phyloP scores from a whole-genome alignment of 768 basidiomycete genomes.

The Tylopilus sp. region DNA sequence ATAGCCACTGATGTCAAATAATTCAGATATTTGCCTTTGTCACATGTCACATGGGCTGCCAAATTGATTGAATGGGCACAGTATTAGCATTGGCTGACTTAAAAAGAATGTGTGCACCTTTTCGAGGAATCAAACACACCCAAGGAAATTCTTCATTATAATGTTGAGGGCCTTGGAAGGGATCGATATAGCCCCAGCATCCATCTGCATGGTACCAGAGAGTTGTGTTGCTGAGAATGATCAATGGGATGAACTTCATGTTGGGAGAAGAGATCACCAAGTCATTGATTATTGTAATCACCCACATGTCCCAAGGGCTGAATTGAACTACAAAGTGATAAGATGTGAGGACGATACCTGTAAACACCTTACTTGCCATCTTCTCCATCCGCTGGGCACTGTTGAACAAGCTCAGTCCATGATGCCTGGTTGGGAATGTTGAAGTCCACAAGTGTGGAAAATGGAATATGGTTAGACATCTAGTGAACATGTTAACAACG shows the following conservation, averaged over 20 bases:
- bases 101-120: neutral
- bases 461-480: too few species aligned
- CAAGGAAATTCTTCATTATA: neutral
- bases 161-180: neutral
- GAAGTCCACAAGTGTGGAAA: neutral
- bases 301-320: neutral
- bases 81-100: neutral
- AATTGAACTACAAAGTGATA: neutral
- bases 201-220: neutral
- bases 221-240: neutral
- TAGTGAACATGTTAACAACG: too few species aligned
- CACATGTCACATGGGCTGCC: neutral
- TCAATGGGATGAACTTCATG: neutral
- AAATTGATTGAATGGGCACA: neutral
- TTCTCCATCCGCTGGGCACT: neutral
- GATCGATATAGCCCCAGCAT: neutral
- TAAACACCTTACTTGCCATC: neutral
- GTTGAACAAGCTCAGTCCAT: neutral
- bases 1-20: neutral
- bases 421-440: neutral
- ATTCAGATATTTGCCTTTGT: neutral
- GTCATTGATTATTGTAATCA: neutral
- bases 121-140: neutral
- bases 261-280: neutral
- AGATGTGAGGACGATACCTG: neutral